Evolutionary conservation across 176 grass and related monocot species (phyloP).

Genomic region (Eremochloa ophiuroides): DNA sequence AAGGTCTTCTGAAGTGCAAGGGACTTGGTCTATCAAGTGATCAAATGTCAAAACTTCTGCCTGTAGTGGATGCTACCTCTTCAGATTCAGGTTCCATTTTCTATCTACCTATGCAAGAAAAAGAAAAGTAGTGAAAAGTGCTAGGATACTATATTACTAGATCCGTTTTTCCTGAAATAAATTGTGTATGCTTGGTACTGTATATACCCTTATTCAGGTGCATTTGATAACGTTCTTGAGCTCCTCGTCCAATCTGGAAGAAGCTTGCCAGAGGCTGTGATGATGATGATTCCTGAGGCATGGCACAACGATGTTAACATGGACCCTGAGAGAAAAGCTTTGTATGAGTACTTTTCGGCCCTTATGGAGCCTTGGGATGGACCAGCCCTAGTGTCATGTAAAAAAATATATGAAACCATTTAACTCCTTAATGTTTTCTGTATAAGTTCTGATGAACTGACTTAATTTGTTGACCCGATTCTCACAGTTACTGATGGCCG

Average conservation of each 20-base stretch:
- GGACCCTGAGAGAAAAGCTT: constrained; percentile 44
- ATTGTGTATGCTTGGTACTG: too few relatives aligned
- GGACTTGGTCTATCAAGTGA: constrained; percentile 51
- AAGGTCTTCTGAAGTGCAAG: constrained; percentile 73
- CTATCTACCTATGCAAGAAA: neutral
- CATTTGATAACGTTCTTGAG: constrained; percentile 66
- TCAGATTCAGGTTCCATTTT: constrained; percentile 77
- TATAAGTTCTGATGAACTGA: constrained; percentile 2
- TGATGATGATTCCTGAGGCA: constrained; percentile 85
- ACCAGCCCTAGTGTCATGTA: constrained; percentile 63
- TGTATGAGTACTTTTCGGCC: constrained; percentile 63
- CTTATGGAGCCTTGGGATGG: constrained; percentile 80
- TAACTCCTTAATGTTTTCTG: neutral
- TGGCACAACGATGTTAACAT: constrained; percentile 67
- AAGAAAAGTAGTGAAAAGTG: neutral
- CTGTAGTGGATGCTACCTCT: constrained; percentile 76
- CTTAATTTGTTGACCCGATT: constrained; percentile 2
- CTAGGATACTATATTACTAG: neutral
- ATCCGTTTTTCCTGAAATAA: too few relatives aligned
- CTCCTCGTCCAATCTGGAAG: constrained; percentile 52
- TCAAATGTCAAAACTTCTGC: constrained; percentile 69
- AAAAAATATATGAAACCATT: constrained; percentile 7
- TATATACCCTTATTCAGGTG: constrained; percentile 46
- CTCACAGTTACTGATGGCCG: constrained; percentile 60
- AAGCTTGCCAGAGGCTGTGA: constrained; percentile 57